phyloP scores from a whole-genome alignment of 108 stramenopile species.

The Cyclotella sp. region DNA sequence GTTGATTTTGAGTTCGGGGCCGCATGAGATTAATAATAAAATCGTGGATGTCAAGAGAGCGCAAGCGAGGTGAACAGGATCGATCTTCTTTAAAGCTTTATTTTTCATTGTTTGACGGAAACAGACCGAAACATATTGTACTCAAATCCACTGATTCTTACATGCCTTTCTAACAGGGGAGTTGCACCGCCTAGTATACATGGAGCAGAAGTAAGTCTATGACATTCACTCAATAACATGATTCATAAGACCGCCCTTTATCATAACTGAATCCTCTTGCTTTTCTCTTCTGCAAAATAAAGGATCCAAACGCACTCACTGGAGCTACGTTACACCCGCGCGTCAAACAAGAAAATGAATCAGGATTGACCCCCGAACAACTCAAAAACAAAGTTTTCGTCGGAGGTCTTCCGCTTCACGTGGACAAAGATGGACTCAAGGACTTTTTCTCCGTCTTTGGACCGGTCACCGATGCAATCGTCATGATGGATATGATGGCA shows the following conservation, averaged over 20 bases:
- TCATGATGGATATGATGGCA: conserved; percentile 83
- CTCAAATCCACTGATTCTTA: background rate
- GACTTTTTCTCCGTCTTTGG: conserved; percentile 89
- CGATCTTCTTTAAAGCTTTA: background rate
- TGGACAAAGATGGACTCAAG: conserved; percentile 83
- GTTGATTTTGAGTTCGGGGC: conserved; percentile 74
- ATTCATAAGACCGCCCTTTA: background rate
- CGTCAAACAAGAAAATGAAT: conserved; percentile 28
- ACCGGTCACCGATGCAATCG: conserved; percentile 81
- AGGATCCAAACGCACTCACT: conserved; percentile 15
- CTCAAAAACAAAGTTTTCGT: conserved; percentile 69
- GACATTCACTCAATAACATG: too few species aligned
- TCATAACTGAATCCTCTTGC: background rate
- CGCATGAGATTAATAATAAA: conserved; percentile 91
- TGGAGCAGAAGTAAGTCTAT: conserved; percentile 36
- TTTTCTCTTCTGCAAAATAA: background rate
- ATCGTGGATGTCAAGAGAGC: conserved; percentile 91
- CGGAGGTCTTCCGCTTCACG: conserved; percentile 75
- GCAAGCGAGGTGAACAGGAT: conserved; percentile 69
- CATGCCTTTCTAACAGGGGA: conserved; percentile 39
- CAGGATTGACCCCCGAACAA: conserved; percentile 70
- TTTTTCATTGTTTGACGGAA: background rate
- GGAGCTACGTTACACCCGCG: conserved; percentile 16
- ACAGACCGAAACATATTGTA: background rate
- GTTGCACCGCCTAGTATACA: conserved; percentile 87